These are phyloP conservation scores for Infundibulicybe gibba DNA, from an alignment of 768 basidiomycete species.

Conservation along the genomic window DNA sequence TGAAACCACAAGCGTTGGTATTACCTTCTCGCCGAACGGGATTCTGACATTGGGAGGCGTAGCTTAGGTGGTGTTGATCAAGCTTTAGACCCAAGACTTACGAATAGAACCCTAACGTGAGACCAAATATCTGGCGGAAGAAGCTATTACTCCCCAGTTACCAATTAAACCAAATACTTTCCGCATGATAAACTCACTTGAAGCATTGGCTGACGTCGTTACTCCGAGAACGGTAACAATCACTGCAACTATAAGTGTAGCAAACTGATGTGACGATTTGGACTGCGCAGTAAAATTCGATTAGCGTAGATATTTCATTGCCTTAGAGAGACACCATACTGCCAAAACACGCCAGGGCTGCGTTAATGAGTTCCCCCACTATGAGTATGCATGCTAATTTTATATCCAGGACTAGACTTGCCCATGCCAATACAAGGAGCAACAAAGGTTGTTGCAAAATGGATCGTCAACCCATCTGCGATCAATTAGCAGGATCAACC, in stretches of 20 bases:
- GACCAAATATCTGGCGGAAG: constrained; percentile 31
- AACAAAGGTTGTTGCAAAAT: constrained; percentile 28
- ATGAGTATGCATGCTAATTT: neutral
- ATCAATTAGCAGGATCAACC: neutral
- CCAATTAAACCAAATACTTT: too few relatives aligned
- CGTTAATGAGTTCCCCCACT: neutral
- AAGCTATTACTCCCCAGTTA: constrained; percentile 16
- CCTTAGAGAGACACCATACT: constrained; percentile 13
- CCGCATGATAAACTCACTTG: constrained; percentile 21
- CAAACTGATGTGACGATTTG: constrained; percentile 33
- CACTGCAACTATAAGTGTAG: constrained; percentile 36
- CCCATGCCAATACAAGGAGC: constrained; percentile 36
- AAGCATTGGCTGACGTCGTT: constrained; percentile 36
- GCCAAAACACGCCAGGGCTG: constrained; percentile 33
- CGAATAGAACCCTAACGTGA: constrained; percentile 36
- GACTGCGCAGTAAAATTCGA: constrained; percentile 14
- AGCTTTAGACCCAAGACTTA: constrained; percentile 13
- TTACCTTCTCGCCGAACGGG: constrained; percentile 30
- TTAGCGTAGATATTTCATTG: neutral
- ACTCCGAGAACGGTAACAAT: constrained; percentile 31
- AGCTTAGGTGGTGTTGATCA: neutral
- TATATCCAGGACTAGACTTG: constrained; percentile 10
- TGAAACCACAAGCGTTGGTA: neutral
- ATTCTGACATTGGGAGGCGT: constrained; percentile 16
- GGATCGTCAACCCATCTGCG: constrained; percentile 31